Evolutionary conservation across 108 stramenopile genomes (phyloP).

Genomic region (Aurantiochytrium sp.): DNA sequence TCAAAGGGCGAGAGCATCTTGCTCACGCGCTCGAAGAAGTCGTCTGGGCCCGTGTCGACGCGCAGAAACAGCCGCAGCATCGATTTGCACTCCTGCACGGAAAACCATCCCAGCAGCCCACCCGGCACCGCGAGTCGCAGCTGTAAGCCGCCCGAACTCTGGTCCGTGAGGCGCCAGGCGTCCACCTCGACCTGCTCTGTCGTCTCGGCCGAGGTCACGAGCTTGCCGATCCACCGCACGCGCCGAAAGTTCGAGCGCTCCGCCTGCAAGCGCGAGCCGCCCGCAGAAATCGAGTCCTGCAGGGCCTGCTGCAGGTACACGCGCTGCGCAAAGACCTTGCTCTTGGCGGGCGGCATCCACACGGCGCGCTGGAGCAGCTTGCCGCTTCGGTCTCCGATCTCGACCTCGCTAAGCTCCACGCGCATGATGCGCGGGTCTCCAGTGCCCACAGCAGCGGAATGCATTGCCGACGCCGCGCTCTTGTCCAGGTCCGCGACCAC

Average conservation of each 20-base stretch:
- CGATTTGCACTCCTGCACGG: neutral
- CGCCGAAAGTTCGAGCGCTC: neutral
- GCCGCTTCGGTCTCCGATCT: neutral
- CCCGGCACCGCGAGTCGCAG: neutral
- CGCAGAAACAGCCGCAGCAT: neutral
- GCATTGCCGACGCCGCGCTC: too few relatives aligned
- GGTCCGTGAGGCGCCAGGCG: neutral
- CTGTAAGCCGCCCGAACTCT: neutral
- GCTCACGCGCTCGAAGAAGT: neutral
- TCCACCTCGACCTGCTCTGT: neutral
- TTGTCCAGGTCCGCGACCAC: too few relatives aligned
- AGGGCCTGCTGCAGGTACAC: neutral
- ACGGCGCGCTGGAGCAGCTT: neutral
- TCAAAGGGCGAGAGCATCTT: constrained; percentile 26
- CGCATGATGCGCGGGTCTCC: neutral
- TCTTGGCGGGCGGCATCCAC: neutral
- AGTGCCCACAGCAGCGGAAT: neutral
- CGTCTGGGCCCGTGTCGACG: neutral
- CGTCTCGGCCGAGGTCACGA: neutral
- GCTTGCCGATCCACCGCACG: neutral
- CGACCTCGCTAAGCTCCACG: neutral
- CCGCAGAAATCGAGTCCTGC: too few relatives aligned
- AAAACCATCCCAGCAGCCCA: neutral
- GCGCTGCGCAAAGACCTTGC: neutral
- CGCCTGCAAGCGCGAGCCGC: neutral